Base-by-base conservation (phyloP, 371 early-diverging fungal genomes). In the Umbelopsis sp. region DNA sequence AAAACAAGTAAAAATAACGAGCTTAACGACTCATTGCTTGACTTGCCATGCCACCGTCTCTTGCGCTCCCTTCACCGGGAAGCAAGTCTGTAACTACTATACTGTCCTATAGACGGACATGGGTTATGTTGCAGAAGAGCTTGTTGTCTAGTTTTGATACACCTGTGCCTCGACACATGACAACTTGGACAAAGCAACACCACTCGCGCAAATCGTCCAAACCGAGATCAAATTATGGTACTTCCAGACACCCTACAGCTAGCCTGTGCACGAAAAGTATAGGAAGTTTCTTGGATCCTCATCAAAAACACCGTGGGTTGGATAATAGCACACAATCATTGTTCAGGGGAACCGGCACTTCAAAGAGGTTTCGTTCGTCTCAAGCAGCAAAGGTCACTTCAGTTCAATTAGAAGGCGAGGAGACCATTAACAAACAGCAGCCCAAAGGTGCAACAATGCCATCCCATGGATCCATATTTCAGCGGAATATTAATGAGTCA, bases 61-160 rank as follows among this genome's bases (percentile, higher is more conserved):
- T 57, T 57, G 57, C 57, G 57, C 57, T 57, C 57, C 57, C 57
- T 29, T 57, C 57, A 35, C 57, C 57, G 57, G 57, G 57, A 57
- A 57, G 57, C 57, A 57, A 57, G 57, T 25, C 29, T 57, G 57
- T 57, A 57, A 57, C 57, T 35, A 57, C 57, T 35, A 57, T 57
- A n/a, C 32, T 57, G 35, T 57, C 57, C 57, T 57, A 57, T 57
- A 57, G 57, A 32, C 57, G 57, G 57, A 57, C 57, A 57, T 57
- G 57, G 57, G 57, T 57, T 32, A 57, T 57, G 57, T 57, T 57
- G 57, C 57, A 57, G 35, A 37, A 57, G 57, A 57, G 37, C 22
- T 57, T 57, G 35, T 35, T 57, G 57, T 57, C 57, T 57, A 12
- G 57, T 35, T 57, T 57, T 35, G 57, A 57, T 57, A 57, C 29